A percentile compares a stretch with the other conserved stretches of the same genome.
phyloP scores from a whole-genome alignment of 441 rosid genomes.

The Biscutella laevigata region DNA sequence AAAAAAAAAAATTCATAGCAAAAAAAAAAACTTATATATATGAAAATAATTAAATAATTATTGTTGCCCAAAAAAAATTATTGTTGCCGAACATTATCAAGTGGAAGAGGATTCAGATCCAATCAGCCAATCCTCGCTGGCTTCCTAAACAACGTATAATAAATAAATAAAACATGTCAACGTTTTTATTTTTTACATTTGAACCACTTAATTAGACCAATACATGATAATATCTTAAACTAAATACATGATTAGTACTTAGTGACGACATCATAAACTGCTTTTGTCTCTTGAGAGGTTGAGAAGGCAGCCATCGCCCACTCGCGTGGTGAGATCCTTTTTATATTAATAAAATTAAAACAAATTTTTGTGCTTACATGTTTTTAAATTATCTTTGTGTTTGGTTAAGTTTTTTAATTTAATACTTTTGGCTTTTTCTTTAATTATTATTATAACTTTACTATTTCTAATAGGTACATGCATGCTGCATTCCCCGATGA shows the following conservation, averaged over 20 bases:
- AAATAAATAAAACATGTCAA: slow-evolving; percentile 5
- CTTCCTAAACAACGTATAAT: slow-evolving; percentile 13
- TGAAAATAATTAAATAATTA: too few relatives aligned
- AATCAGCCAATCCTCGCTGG: slow-evolving; percentile 23
- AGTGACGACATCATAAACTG: slow-evolving; percentile 3
- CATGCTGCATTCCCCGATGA: too few relatives aligned
- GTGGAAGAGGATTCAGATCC: slow-evolving; percentile 25
- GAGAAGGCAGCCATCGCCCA: slow-evolving; percentile 16
- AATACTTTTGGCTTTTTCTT: too few relatives aligned
- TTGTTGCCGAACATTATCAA: too few relatives aligned
- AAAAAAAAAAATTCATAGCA: too few relatives aligned
- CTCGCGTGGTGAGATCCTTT: slow-evolving; percentile 13
- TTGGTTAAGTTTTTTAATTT: too few relatives aligned
- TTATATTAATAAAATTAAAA: background rate
- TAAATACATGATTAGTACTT: background rate
- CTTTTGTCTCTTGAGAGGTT: slow-evolving; percentile 20
- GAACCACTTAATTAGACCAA: background rate
- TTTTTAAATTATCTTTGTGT: too few relatives aligned
- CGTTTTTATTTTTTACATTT: slow-evolving; percentile 2
- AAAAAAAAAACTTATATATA: too few relatives aligned
- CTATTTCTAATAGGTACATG: too few relatives aligned
- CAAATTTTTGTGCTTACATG: too few relatives aligned
- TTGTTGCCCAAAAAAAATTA: too few relatives aligned
- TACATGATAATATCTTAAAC: background rate
- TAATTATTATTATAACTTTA: too few relatives aligned